phyloP scores from a whole-genome alignment of 176 grass and related monocot genomes.

The Carex kokanica region DNA sequence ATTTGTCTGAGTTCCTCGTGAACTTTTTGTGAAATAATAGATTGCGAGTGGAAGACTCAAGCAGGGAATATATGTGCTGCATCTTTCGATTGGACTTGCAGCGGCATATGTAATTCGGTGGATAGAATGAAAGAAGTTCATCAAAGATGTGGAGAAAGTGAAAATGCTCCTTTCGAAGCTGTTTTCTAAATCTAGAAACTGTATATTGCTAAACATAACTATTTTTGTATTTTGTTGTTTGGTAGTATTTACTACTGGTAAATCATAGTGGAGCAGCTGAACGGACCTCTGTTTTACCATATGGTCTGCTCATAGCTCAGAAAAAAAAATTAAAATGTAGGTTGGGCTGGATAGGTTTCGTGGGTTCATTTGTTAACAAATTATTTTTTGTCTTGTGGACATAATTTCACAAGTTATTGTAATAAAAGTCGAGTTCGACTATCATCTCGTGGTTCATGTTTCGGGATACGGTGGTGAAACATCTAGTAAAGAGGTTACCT shows the following conservation, averaged over 20 bases:
- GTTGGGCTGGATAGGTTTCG: not conserved
- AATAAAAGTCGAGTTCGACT: slow-evolving; percentile 12
- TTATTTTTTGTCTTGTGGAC: slow-evolving; percentile 17
- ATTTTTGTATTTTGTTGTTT: not conserved
- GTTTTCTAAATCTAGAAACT: slow-evolving; percentile 39
- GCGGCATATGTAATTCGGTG: slow-evolving; percentile 76
- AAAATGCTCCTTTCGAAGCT: slow-evolving; percentile 39
- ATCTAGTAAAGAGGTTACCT: not conserved
- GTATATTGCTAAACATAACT: not conserved
- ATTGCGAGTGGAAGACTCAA: slow-evolving; percentile 92
- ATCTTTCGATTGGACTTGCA: slow-evolving; percentile 88
- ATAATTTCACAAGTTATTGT: slow-evolving; percentile 21
- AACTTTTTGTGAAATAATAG: slow-evolving; percentile 17
- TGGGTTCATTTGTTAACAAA: slow-evolving; percentile 9
- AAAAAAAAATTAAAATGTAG: not conserved
- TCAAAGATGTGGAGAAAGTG: slow-evolving; percentile 59
- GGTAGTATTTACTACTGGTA: not conserved
- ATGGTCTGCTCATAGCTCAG: slow-evolving; percentile 8
- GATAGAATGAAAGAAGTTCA: slow-evolving; percentile 74
- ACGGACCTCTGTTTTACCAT: slow-evolving; percentile 17
- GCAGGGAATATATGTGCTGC: slow-evolving; percentile 66
- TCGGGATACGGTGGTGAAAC: not conserved
- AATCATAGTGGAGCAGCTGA: not conserved
- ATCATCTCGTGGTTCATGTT: not conserved
- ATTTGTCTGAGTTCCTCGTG: not conserved